Percentiles rank a stretch among this genome's conserved stretches.
These are phyloP conservation scores for Melanomma pulvis-pyrius DNA, from an alignment of 495 filamentous ascomycete genomes.

Conservation along the genomic window DNA sequence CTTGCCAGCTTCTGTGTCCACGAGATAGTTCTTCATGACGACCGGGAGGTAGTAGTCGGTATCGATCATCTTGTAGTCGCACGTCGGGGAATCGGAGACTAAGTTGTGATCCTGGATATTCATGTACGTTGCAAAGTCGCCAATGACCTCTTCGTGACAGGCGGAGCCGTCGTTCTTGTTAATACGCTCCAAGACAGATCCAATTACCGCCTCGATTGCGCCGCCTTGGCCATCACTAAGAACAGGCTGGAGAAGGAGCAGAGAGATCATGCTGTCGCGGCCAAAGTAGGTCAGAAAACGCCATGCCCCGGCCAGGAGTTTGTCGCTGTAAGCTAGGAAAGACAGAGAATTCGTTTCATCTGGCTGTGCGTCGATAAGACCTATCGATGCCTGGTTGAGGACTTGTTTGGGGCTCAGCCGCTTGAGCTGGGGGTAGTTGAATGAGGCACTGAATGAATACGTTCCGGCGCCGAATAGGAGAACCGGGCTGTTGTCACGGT, in stretches of 20 bases:
- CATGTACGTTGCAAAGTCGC: slow-evolving; percentile 65
- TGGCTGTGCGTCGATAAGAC: slow-evolving; percentile 51
- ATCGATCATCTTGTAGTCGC: slow-evolving; percentile 68
- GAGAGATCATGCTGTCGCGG: slow-evolving; percentile 64
- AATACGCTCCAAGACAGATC: slow-evolving; percentile 61
- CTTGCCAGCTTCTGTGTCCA: slow-evolving; percentile 51
- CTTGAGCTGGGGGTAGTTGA: slow-evolving; percentile 63
- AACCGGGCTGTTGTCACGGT: slow-evolving; percentile 43
- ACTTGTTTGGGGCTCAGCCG: slow-evolving; percentile 55
- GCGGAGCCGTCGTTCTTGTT: slow-evolving; percentile 61
- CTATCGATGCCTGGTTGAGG: slow-evolving; percentile 51
- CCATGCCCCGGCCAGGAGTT: slow-evolving; percentile 68
- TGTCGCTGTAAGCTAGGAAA: slow-evolving; percentile 65
- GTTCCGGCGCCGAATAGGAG: slow-evolving; percentile 54
- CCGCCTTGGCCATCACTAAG: slow-evolving; percentile 59
- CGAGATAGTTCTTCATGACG: slow-evolving; percentile 61
- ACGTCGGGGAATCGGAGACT: slow-evolving; percentile 56
- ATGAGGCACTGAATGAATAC: slow-evolving; percentile 61
- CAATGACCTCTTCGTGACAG: slow-evolving; percentile 68
- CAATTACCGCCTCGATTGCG: slow-evolving; percentile 64
- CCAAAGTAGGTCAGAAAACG: slow-evolving; percentile 70
- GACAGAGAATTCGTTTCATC: slow-evolving; percentile 58
- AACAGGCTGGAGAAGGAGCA: slow-evolving; percentile 59
- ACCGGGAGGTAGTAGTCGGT: slow-evolving; percentile 65
- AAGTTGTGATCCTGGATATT: slow-evolving; percentile 56